These are phyloP conservation scores for Ganoderma multipileum DNA, from an alignment of 1,284 basidiomycete genomes.

Conservation along the genomic window DNA sequence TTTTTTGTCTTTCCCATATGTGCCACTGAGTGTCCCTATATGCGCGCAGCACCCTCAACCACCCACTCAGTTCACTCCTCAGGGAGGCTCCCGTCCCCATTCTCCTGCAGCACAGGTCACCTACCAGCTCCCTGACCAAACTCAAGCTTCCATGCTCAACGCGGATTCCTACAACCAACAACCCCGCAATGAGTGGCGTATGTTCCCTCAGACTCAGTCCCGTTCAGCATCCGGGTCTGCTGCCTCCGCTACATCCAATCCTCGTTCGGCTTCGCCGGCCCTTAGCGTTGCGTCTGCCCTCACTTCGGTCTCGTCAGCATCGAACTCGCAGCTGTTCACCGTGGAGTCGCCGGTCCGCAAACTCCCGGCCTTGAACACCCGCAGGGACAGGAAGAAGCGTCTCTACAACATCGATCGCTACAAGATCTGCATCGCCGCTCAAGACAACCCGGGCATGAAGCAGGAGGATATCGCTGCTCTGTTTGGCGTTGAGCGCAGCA, in stretches of 20 bases:
- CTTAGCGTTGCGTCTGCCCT: slow-evolving; percentile 60
- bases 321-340: slow-evolving; percentile 34
- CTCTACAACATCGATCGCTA: slow-evolving; percentile 78
- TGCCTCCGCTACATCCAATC: slow-evolving; percentile 43
- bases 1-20: slow-evolving; percentile 11
- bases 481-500: slow-evolving; percentile 88
- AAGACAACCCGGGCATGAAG: slow-evolving; percentile 66
- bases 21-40: slow-evolving; percentile 24
- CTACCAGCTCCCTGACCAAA: slow-evolving; percentile 14
- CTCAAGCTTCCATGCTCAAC: slow-evolving; percentile 9
- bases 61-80: slow-evolving; percentile 41
- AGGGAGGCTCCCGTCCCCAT: slow-evolving; percentile 45
- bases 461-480: slow-evolving; percentile 83
- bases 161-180: slow-evolving; percentile 12
- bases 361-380: slow-evolving; percentile 25
- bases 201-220: slow-evolving; percentile 45
- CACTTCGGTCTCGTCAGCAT: slow-evolving; percentile 52
- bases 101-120: slow-evolving; percentile 46
- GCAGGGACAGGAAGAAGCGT: slow-evolving; percentile 64
- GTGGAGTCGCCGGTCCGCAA: slow-evolving; percentile 34
- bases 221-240: slow-evolving; percentile 49
- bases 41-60: slow-evolving; percentile 25
- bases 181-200: slow-evolving; percentile 13
- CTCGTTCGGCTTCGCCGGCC: slow-evolving; percentile 66
- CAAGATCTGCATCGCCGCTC: slow-evolving; percentile 76